These are phyloP conservation scores for Fusarium sp. DNA, from an alignment of 2,329 filamentous ascomycete genomes.

Conservation along the genomic window DNA sequence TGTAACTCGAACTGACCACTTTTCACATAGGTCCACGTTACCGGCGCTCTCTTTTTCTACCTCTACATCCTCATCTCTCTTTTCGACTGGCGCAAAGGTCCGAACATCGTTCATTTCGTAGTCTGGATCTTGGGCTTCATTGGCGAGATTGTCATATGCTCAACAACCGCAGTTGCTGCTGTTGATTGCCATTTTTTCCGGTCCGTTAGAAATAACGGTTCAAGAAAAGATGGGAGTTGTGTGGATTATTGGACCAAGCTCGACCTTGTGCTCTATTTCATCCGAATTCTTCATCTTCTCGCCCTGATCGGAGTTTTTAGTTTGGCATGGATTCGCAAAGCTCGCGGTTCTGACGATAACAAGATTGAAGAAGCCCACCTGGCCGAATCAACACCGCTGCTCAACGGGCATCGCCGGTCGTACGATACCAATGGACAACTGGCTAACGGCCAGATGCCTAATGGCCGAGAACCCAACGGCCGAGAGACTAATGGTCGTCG, in stretches of 20 bases:
- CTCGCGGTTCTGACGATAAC: conserved; percentile 52
- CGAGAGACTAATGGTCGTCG: conserved; percentile 47
- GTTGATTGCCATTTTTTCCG: conserved; percentile 72
- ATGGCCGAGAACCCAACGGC: conserved; percentile 32
- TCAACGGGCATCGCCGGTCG: conserved; percentile 57
- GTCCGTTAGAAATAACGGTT: conserved; percentile 45
- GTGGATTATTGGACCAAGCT: conserved; percentile 58
- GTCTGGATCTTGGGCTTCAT: conserved; percentile 81
- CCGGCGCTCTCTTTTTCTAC: conserved; percentile 88
- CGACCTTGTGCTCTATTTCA: conserved; percentile 73
- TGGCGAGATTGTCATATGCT: conserved; percentile 78
- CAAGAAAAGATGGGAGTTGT: conserved; percentile 46
- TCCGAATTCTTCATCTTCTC: conserved; percentile 75
- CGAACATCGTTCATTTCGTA: conserved; percentile 80
- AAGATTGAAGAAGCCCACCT: conserved; percentile 54
- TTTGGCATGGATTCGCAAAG: conserved; percentile 56
- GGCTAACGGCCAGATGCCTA: conserved; percentile 38
- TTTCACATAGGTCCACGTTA: conserved; percentile 77
- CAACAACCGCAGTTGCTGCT: conserved; percentile 75
- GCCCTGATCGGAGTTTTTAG: conserved; percentile 64
- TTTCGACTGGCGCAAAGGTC: conserved; percentile 83
- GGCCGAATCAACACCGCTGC: conserved; percentile 72
- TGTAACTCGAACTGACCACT: conserved; percentile 35
- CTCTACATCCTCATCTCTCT: conserved; percentile 87
- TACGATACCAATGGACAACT: conserved; percentile 51